These are phyloP conservation scores for Filobasidium uniguttulatum DNA, from an alignment of 1,284 basidiomycete genomes.

Conservation along the genomic window DNA sequence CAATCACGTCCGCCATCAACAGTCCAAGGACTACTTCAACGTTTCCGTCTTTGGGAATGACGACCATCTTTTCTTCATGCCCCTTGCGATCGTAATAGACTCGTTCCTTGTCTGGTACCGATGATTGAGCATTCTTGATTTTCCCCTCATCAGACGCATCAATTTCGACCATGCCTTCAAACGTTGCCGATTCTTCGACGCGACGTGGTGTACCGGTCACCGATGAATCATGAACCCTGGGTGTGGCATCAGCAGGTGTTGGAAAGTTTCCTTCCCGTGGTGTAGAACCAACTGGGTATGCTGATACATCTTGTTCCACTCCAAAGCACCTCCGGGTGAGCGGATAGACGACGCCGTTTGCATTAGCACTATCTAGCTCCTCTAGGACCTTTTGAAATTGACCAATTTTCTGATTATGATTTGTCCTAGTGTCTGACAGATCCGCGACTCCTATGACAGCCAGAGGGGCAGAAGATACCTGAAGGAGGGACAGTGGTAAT, in stretches of 20 bases:
- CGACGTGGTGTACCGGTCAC: background rate
- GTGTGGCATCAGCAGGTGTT: background rate
- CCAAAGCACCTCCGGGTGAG: slow-evolving; percentile 13
- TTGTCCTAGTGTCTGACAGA: slow-evolving; percentile 12
- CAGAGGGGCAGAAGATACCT: slow-evolving; percentile 12
- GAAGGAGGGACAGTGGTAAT: slow-evolving; percentile 10
- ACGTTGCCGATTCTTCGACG: slow-evolving; percentile 12
- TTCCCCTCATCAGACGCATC: slow-evolving; percentile 12
- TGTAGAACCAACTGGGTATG: background rate
- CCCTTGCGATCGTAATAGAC: slow-evolving; percentile 6
- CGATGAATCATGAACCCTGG: background rate
- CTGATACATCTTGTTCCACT: slow-evolving; percentile 11
- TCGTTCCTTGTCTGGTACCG: background rate
- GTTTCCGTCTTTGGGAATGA: slow-evolving; percentile 14
- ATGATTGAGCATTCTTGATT: background rate
- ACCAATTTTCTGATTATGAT: slow-evolving; percentile 9
- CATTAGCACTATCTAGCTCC: slow-evolving; percentile 4
- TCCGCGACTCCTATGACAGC: slow-evolving; percentile 16
- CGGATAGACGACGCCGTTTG: slow-evolving; percentile 12
- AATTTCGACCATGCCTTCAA: slow-evolving; percentile 16
- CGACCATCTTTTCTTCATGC: slow-evolving; percentile 14
- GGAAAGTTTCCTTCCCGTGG: background rate
- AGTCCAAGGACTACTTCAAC: slow-evolving; percentile 15
- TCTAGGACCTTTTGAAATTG: slow-evolving; percentile 10
- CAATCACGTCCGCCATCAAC: slow-evolving; percentile 15